Conservation (phyloP, 176 grass and related monocot genomes). For the Ananas comosus region DNA sequence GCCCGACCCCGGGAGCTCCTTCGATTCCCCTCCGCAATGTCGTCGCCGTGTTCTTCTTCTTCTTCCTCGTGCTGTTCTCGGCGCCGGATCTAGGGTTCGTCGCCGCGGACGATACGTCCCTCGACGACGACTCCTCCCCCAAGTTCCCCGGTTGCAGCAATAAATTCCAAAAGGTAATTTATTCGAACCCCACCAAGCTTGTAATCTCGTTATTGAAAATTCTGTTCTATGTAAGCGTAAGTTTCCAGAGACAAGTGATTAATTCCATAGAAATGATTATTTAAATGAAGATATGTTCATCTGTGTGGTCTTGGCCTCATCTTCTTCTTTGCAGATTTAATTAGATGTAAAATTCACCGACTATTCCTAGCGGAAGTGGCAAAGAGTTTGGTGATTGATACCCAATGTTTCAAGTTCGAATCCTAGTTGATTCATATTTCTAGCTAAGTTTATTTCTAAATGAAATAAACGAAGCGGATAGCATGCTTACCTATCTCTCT, state of each 20-base stretch:
- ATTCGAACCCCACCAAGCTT: background rate
- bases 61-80: constrained; percentile 18
- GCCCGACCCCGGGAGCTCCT: constrained; percentile 25
- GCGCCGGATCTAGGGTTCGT: constrained; percentile 14
- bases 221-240: no score
- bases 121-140: constrained; percentile 38
- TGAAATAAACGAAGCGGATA: no score
- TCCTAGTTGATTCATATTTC: no score
- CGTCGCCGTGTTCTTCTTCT: constrained; percentile 17
- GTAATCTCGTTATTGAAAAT: no score
- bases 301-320: background rate
- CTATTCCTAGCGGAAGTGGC: no score
- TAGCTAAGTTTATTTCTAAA: no score
- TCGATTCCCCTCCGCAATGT: constrained; percentile 15
- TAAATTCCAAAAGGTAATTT: constrained; percentile 43
- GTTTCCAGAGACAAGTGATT: no score
- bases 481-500: no score
- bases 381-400: no score
- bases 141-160: constrained; percentile 61
- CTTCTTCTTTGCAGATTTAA: background rate
- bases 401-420: no score
- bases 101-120: constrained; percentile 20
- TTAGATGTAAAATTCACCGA: background rate
- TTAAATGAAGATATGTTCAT: background rate
- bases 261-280: background rate